A percentile compares a stretch with the other conserved stretches of the same genome.
Conservation (phyloP, 1,284 basidiomycete genomes). For the Trametes sp. region DNA sequence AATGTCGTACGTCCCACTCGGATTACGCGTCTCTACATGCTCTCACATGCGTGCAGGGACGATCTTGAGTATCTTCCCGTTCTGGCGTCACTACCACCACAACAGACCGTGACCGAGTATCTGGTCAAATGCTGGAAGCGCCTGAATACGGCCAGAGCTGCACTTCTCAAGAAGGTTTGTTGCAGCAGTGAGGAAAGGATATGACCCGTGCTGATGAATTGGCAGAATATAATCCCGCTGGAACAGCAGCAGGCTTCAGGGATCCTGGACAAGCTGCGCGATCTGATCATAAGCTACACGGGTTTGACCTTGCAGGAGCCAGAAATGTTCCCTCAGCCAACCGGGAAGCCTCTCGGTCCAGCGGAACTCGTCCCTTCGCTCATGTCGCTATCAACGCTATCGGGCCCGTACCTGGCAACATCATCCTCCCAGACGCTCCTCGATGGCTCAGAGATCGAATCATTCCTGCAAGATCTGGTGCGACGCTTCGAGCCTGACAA, state of each 20-base stretch:
- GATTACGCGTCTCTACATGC: background rate
- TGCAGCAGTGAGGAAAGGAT: background rate
- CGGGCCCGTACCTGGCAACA: conserved; percentile 65
- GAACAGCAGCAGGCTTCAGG: conserved; percentile 69
- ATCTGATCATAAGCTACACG: conserved; percentile 89
- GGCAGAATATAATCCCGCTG: conserved; percentile 65
- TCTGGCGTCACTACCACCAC: conserved; percentile 78
- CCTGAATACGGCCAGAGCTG: conserved; percentile 63
- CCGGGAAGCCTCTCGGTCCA: conserved; percentile 73
- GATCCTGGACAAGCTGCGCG: conserved; percentile 76
- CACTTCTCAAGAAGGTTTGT: conserved; percentile 67
- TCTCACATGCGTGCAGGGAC: conserved; percentile 56
- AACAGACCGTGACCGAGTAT: conserved; percentile 91
- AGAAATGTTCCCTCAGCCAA: conserved; percentile 94
- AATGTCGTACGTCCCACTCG: conserved; percentile 68
- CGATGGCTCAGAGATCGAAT: conserved; percentile 64
- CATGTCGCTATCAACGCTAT: conserved; percentile 71
- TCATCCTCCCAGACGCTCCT: conserved; percentile 50
- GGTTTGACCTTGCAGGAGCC: conserved; percentile 93
- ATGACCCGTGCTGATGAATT: background rate
- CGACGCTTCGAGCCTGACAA: conserved; percentile 66
- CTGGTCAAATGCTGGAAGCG: conserved; percentile 93
- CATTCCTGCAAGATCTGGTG: conserved; percentile 77
- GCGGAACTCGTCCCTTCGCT: conserved; percentile 81
- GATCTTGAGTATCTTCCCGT: conserved; percentile 84